These are phyloP conservation scores for Cyclanthera cordifolia DNA, from an alignment of 306 rosid genomes.

Conservation along the genomic window DNA sequence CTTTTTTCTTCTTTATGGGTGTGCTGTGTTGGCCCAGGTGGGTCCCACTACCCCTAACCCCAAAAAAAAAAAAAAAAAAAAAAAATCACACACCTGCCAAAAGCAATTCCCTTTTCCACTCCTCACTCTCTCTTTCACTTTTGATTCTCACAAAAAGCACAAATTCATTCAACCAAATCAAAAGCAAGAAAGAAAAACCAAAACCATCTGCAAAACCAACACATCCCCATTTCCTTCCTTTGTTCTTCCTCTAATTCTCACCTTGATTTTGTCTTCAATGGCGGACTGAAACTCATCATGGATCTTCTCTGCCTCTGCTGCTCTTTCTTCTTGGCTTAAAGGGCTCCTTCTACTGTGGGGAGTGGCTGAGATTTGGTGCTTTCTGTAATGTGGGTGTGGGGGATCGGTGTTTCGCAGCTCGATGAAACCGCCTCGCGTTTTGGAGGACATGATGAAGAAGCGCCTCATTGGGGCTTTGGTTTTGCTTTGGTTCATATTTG, in stretches of 20 bases:
- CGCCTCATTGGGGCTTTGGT: neutral
- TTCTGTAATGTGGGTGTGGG: slow-evolving; percentile 18
- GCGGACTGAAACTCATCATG: neutral
- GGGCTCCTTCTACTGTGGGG: neutral
- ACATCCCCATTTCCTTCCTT: neutral
- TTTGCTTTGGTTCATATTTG: slow-evolving; percentile 2
- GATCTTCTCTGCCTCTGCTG: neutral
- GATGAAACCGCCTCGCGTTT: slow-evolving; percentile 8
- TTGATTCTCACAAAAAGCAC: neutral
- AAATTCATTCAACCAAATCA: neutral
- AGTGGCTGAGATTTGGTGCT: neutral
- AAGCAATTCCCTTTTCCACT: neutral
- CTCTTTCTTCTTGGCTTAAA: neutral
- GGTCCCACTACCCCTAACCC: slow-evolving; percentile 3
- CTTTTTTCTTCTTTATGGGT: neutral
- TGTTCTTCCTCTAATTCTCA: neutral
- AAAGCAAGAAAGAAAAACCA: neutral
- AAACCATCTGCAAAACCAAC: neutral
- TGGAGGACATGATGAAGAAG: slow-evolving; percentile 7
- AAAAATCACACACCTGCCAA: slow-evolving; percentile 8
- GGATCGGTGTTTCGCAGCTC: neutral
- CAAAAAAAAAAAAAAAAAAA: too few relatives aligned
- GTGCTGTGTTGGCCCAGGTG: neutral
- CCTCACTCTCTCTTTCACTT: neutral
- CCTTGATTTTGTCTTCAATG: neutral